Evolutionary conservation across 352 stramenopile genomes (phyloP).

Genomic region (Globisporangium camurandrum): DNA sequence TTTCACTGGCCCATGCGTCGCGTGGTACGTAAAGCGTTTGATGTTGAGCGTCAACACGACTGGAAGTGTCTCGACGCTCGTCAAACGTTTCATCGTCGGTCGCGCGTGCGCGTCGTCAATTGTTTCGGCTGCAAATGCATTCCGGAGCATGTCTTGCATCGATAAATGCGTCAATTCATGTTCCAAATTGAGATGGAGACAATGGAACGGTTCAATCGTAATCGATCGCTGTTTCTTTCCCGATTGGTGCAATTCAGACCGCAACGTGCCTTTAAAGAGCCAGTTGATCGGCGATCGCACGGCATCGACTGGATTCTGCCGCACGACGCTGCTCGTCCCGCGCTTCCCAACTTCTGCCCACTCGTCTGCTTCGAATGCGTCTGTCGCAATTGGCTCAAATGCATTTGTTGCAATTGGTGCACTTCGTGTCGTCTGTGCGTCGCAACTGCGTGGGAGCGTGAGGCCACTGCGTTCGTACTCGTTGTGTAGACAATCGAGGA

Average conservation of each 20-base stretch:
- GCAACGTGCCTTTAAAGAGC: conserved; percentile 77
- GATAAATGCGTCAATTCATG: conserved; percentile 40
- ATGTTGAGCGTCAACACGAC: conserved; percentile 77
- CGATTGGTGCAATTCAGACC: conserved; percentile 66
- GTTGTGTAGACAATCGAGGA: conserved; percentile 74
- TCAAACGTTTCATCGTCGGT: conserved; percentile 62
- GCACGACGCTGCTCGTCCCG: conserved; percentile 71
- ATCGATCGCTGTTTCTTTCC: conserved; percentile 74
- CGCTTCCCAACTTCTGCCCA: conserved; percentile 76
- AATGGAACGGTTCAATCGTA: conserved; percentile 85
- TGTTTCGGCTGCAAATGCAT: conserved; percentile 65
- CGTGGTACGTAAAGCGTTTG: conserved; percentile 84
- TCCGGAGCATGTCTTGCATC: conserved; percentile 70
- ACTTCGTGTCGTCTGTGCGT: conserved; percentile 49
- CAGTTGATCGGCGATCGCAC: conserved; percentile 75
- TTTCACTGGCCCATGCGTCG: conserved; percentile 68
- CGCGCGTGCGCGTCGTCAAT: conserved; percentile 48
- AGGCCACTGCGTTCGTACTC: conserved; percentile 75
- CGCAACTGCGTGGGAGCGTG: conserved; percentile 41
- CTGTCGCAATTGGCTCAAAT: conserved; percentile 7
- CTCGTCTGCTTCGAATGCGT: conserved; percentile 41
- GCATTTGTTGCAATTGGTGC: conserved; percentile 10
- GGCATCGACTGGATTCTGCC: conserved; percentile 59
- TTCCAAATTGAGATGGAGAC: conserved; percentile 73
- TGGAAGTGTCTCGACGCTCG: conserved; percentile 63